Conservation (phyloP, 2,329 filamentous ascomycete genomes). For the Talaromyces sp. region DNA sequence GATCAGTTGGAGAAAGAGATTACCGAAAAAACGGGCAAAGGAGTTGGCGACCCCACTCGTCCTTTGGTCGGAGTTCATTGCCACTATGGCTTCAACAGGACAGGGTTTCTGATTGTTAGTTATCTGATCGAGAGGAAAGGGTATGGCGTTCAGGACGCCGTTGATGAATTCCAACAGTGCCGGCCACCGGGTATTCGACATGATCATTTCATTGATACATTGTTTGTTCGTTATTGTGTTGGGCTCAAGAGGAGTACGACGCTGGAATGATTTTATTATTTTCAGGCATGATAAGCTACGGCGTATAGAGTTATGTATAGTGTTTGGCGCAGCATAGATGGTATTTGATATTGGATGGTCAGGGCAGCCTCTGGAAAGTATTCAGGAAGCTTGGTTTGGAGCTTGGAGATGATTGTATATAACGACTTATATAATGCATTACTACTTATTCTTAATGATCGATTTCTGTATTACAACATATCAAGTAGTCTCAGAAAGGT, state of each 20-base stretch:
- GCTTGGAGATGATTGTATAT: background rate
- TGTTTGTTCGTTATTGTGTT: slow-evolving; percentile 72
- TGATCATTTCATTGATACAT: slow-evolving; percentile 78
- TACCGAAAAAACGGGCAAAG: slow-evolving; percentile 27
- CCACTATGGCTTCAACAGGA: slow-evolving; percentile 94
- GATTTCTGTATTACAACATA: background rate
- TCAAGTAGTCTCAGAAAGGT: too few species aligned
- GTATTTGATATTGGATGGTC: background rate
- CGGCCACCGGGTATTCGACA: slow-evolving; percentile 84
- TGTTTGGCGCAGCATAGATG: slow-evolving; percentile 8
- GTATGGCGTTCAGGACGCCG: slow-evolving; percentile 69
- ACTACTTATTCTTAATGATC: background rate
- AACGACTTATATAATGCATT: slow-evolving; percentile 1
- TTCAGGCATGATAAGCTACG: background rate
- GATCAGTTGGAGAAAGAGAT: slow-evolving; percentile 60
- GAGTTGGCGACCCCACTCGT: slow-evolving; percentile 29
- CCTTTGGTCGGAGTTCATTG: slow-evolving; percentile 78
- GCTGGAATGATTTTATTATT: slow-evolving; percentile 23
- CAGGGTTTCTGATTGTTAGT: slow-evolving; percentile 83
- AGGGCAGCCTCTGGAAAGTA: background rate
- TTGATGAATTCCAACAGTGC: slow-evolving; percentile 70
- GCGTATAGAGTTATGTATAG: background rate
- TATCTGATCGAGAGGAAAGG: slow-evolving; percentile 82
- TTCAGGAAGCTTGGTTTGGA: background rate
- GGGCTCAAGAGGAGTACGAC: slow-evolving; percentile 47